phyloP scores from a whole-genome alignment of 345 rosid genomes.

The Carallia brachiata region DNA sequence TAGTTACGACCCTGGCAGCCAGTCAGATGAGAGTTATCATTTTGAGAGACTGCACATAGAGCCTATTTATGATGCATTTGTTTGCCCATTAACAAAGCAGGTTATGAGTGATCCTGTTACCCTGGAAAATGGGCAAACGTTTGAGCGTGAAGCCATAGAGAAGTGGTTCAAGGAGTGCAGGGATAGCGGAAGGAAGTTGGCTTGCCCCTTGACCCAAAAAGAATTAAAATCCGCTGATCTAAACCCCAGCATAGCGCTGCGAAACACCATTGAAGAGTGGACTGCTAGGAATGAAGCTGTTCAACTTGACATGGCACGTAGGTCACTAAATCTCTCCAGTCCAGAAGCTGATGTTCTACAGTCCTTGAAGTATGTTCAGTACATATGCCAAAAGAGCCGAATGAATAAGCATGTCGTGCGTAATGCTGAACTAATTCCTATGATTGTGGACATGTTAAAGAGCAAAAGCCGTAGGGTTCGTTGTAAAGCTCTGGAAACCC shows the following conservation, averaged over 20 bases:
- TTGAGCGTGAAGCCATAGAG: constrained; percentile 90
- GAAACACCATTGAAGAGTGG: constrained; percentile 93
- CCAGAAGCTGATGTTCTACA: constrained; percentile 62
- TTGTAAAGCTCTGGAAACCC: constrained; percentile 72
- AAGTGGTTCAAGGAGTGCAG: constrained; percentile 79
- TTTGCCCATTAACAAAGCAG: constrained; percentile 90
- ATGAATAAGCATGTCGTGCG: constrained; percentile 54
- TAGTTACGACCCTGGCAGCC: constrained; percentile 58
- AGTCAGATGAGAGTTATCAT: constrained; percentile 67
- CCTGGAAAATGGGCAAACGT: constrained; percentile 79
- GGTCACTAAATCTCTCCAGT: constrained; percentile 55
- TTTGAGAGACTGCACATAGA: constrained; percentile 63
- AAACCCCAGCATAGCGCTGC: constrained; percentile 79
- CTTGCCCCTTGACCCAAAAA: constrained; percentile 74
- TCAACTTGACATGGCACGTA: constrained; percentile 78
- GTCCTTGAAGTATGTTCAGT: constrained; percentile 54
- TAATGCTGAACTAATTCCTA: constrained; percentile 66
- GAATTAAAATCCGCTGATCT: constrained; percentile 59
- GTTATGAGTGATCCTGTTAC: constrained; percentile 90
- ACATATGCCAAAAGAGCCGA: constrained; percentile 55
- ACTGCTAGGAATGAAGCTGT: constrained; percentile 83
- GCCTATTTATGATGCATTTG: constrained; percentile 78
- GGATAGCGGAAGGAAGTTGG: constrained; percentile 52
- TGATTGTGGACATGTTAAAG: constrained; percentile 72
- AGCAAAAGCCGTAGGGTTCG: constrained; percentile 73